Base-by-base conservation (phyloP, 2,329 filamentous ascomycete genomes). In the Gnomoniopsis sp. region DNA sequence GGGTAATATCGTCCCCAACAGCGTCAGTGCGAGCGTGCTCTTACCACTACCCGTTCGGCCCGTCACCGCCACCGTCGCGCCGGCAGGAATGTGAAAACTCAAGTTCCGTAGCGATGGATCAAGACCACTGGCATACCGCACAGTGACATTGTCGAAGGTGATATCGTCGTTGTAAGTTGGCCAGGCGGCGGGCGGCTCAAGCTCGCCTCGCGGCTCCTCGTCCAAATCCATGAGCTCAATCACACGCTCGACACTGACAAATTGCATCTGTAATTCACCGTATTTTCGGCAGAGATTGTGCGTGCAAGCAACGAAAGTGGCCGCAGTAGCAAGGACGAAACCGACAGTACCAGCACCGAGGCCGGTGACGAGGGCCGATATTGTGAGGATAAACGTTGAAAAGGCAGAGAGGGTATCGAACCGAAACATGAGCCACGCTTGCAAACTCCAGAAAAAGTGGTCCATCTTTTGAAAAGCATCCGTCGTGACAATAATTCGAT, bases 401-500 rank as follows among this genome's bases (percentile, higher is more conserved):
- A 83, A 70, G 0, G 88, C 89, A 0, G 91, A 91, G 6, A 93
- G 74, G 10, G 78, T 72, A 65, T 91, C 88, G 57, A 95, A 93
- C 14, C 92, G 86, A 67, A 89, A 91, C 70, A 87, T 87, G 2
- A 96, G 79, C 92, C 92, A 96, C 8, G 86, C 85, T 64, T 96
- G 91, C 47, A 96, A 79, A 59, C 87, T 90, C 89, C 92, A 96
- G 75, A 96, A 96, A 74, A 96, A 96, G 71, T 97, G 93, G 67
- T 97, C 93, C 82, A 96, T 95, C 69, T 91, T 91, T 71, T 96
- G 93, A 69, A 96, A 96, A 19, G 87, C 86, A 68, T 96, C 92
- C 0, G 92, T 91, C 0, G 92, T 91, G 2, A 81, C 77, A 36
- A 97, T 88, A 54, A 96, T 90, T 53, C 87, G 83, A 62, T 87